phyloP scores from a whole-genome alignment of 257 asterid species.

The Fraxinus anomala region DNA sequence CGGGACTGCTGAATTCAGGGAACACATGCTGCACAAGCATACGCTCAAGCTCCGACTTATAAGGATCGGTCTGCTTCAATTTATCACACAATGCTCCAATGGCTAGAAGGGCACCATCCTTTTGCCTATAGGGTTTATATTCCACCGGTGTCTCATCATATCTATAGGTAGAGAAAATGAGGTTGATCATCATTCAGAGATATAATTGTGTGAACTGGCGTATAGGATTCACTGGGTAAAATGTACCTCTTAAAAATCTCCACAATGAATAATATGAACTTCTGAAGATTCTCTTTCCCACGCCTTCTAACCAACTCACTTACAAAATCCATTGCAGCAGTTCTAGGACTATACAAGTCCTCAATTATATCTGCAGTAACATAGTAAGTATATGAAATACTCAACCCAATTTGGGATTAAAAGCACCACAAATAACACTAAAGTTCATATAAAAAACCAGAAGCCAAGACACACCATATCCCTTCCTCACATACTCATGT shows the following conservation, averaged over 20 bases:
- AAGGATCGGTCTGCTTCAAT: slow-evolving; percentile 88
- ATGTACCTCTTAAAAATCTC: slow-evolving; percentile 83
- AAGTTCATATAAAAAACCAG: slow-evolving; percentile 6
- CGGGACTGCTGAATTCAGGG: slow-evolving; percentile 86
- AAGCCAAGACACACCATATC: slow-evolving; percentile 67
- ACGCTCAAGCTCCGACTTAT: slow-evolving; percentile 87
- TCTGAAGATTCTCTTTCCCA: slow-evolving; percentile 94
- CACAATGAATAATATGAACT: slow-evolving; percentile 78
- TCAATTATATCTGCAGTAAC: slow-evolving; percentile 79
- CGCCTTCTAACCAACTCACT: slow-evolving; percentile 96
- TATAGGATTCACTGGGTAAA: not conserved
- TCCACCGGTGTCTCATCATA: slow-evolving; percentile 74
- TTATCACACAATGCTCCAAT: slow-evolving; percentile 96
- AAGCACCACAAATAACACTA: slow-evolving; percentile 3
- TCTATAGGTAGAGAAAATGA: slow-evolving; percentile 41
- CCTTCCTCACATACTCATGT: slow-evolving; percentile 97
- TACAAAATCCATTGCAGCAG: slow-evolving; percentile 99
- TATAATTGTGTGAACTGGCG: slow-evolving; percentile 7
- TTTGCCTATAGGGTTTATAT: slow-evolving; percentile 78
- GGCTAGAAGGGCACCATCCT: slow-evolving; percentile 98
- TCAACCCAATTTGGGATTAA: slow-evolving; percentile 17
- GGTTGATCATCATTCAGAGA: slow-evolving; percentile 14
- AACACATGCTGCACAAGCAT: slow-evolving; percentile 96
- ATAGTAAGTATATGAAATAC: slow-evolving; percentile 3
- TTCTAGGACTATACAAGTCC: slow-evolving; percentile 95